These are phyloP conservation scores for Sisymbrium irio DNA, from an alignment of 345 rosid genomes.

Conservation along the genomic window DNA sequence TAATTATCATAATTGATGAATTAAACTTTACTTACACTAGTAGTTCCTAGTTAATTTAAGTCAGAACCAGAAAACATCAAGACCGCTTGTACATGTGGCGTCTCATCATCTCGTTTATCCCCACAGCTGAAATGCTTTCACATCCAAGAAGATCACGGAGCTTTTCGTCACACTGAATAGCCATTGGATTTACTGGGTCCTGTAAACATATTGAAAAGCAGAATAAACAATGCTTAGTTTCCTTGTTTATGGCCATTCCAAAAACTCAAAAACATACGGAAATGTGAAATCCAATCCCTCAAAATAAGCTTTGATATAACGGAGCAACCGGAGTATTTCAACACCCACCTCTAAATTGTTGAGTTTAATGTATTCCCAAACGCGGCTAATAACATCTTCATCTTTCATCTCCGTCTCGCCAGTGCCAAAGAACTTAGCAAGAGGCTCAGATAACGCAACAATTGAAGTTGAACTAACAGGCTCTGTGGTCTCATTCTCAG, in stretches of 20 bases:
- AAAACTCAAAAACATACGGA: too few species aligned
- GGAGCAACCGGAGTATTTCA: background rate
- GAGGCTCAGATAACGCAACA: slow-evolving; percentile 66
- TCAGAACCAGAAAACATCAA: slow-evolving; percentile 42
- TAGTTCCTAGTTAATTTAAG: slow-evolving; percentile 37
- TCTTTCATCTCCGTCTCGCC: slow-evolving; percentile 65
- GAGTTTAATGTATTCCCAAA: slow-evolving; percentile 77
- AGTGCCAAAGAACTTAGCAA: slow-evolving; percentile 74
- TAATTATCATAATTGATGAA: background rate
- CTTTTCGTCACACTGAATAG: slow-evolving; percentile 70
- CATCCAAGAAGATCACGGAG: slow-evolving; percentile 81
- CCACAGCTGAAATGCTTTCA: slow-evolving; percentile 83
- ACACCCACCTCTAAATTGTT: slow-evolving; percentile 70
- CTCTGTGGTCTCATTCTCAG: slow-evolving; percentile 37
- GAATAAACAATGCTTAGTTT: slow-evolving; percentile 1
- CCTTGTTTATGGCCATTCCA: background rate
- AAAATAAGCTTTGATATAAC: too few species aligned
- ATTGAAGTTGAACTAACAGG: slow-evolving; percentile 42
- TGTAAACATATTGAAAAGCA: slow-evolving; percentile 25
- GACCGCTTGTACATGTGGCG: slow-evolving; percentile 65
- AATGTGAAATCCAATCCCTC: too few species aligned
- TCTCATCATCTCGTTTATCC: slow-evolving; percentile 65
- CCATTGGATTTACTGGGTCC: slow-evolving; percentile 82
- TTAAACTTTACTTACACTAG: slow-evolving; percentile 26
- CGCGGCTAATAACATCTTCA: slow-evolving; percentile 50